Base-by-base conservation (phyloP, 179 eudicot species). In the Spinacia oleracea region DNA sequence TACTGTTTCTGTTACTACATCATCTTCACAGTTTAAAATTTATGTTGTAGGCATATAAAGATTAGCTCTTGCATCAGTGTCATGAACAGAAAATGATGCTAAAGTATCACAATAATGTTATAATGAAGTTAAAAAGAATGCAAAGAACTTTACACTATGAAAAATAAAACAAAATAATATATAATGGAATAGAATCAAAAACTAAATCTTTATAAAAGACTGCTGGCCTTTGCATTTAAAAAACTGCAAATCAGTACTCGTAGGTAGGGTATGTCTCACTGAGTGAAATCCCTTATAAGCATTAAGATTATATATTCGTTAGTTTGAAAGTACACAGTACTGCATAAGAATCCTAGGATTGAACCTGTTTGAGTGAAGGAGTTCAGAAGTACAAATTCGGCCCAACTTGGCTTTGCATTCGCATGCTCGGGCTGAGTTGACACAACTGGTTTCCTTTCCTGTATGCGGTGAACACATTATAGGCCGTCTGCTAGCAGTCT, bases 101-200 rank as follows among this genome's bases (percentile, higher is more conserved):
- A 74, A 27, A 60, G 25, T 20, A 64, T 66, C 72, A 48, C 63
- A 76, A 40, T 51, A 76, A 27, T 15, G 38, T 70, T 23, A 46
- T 2, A 29, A 6, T 50, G 42, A 15, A 15, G 43, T 15, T 46
- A 3, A 50, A 50, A 48, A 15, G n/a, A 48, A 46, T 27, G 58
- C 18, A 3, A 1, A 46, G 14, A 25, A 27, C 20, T 48, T 27
- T 27, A 50, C 74, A 71, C 43, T 43, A 25, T n/a, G 73, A n/a
- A n/a, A n/a, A n/a, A n/a, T n/a, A n/a, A n/a, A n/a, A 71, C 40
- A 48, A 71, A 16, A 48, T 15, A 38, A 5, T 46, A 29, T 27
- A 25, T 65, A 12, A 63, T 1, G 32, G 12, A 38, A 34, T 38
- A 38, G 71, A 16, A 42, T 11, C n/a, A 46, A 16, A 70, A 9